These are phyloP conservation scores for Globisporangium camurandrum DNA, from an alignment of 352 stramenopile genomes.

Conservation along the genomic window DNA sequence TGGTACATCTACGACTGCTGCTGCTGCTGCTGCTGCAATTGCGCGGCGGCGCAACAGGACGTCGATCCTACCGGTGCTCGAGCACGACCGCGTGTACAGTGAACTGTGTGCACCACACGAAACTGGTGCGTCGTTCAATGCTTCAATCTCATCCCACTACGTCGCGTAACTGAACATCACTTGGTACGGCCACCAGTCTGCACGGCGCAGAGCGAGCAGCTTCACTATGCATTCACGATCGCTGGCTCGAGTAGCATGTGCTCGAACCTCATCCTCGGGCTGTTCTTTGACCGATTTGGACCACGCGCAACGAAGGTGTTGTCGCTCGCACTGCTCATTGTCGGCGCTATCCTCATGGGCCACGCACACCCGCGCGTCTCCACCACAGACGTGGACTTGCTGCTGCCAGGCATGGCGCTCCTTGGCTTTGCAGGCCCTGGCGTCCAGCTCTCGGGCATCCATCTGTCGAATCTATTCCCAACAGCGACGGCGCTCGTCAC, in stretches of 20 bases:
- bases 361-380: slow-evolving; percentile 22
- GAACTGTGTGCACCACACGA: slow-evolving; percentile 34
- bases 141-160: too few relatives aligned
- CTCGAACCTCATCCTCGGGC: slow-evolving; percentile 51
- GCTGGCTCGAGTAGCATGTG: slow-evolving; percentile 49
- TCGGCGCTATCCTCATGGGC: slow-evolving; percentile 40
- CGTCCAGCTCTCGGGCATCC: slow-evolving; percentile 60
- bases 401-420: slow-evolving; percentile 57
- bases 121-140: slow-evolving; percentile 30
- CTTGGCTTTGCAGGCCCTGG: slow-evolving; percentile 56
- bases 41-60: slow-evolving; percentile 24
- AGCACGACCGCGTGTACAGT: slow-evolving; percentile 49
- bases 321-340: slow-evolving; percentile 39
- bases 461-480: slow-evolving; percentile 71
- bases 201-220: slow-evolving; percentile 36
- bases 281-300: slow-evolving; percentile 57
- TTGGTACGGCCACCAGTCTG: slow-evolving; percentile 25
- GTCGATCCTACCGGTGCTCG: slow-evolving; percentile 46
- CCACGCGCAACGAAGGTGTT: slow-evolving; percentile 45
- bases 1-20: slow-evolving; percentile 9
- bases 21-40: too few relatives aligned
- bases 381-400: slow-evolving; percentile 19
- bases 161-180: too few relatives aligned
- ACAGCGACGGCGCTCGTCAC: slow-evolving; percentile 57
- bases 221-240: slow-evolving; percentile 61